Percentiles rank a stretch among this genome's conserved stretches.
phyloP scores from a whole-genome alignment of 495 filamentous ascomycete species.

The Penicillium argentinense region DNA sequence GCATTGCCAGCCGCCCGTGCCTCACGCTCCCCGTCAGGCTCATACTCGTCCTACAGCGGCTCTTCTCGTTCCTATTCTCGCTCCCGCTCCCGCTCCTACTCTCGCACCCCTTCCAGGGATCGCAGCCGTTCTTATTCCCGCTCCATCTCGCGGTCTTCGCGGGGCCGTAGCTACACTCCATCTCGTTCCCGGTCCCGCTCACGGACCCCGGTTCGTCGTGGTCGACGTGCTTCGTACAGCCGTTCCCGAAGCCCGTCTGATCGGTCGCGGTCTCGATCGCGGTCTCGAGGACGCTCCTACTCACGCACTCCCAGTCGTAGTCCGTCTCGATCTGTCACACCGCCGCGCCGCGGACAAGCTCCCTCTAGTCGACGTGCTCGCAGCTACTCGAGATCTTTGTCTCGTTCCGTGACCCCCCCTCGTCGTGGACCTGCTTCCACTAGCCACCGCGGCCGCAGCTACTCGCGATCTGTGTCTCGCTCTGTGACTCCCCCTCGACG shows the following conservation, averaged over 20 bases:
- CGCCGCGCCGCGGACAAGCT: conserved; percentile 26
- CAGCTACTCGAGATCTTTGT: conserved; percentile 26
- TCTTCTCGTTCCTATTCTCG: conserved; percentile 33
- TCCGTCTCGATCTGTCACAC: conserved; percentile 25
- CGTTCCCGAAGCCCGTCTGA: conserved; percentile 23
- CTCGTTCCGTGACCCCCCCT: conserved; percentile 37
- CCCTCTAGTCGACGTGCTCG: conserved; percentile 32
- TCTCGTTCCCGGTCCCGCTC: conserved; percentile 31
- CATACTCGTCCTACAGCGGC: conserved; percentile 46
- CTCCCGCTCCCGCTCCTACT: conserved; percentile 39
- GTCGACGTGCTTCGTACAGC: conserved; percentile 34
- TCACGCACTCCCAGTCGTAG: background rate
- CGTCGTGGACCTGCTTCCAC: conserved; percentile 18
- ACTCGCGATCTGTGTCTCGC: conserved; percentile 34
- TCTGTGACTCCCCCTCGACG: conserved; percentile 36
- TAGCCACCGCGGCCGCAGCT: conserved; percentile 27
- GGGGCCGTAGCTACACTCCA: conserved; percentile 39
- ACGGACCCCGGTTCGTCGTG: conserved; percentile 33
- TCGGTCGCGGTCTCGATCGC: conserved; percentile 25
- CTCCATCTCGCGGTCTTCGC: conserved; percentile 38
- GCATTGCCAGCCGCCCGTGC: conserved; percentile 59
- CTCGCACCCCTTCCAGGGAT: conserved; percentile 38
- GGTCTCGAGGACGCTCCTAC: background rate
- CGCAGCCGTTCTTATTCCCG: conserved; percentile 40
- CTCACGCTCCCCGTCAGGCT: conserved; percentile 58